Base-by-base conservation (phyloP, 352 stramenopile genomes). In the Phytopythium kandeliae region DNA sequence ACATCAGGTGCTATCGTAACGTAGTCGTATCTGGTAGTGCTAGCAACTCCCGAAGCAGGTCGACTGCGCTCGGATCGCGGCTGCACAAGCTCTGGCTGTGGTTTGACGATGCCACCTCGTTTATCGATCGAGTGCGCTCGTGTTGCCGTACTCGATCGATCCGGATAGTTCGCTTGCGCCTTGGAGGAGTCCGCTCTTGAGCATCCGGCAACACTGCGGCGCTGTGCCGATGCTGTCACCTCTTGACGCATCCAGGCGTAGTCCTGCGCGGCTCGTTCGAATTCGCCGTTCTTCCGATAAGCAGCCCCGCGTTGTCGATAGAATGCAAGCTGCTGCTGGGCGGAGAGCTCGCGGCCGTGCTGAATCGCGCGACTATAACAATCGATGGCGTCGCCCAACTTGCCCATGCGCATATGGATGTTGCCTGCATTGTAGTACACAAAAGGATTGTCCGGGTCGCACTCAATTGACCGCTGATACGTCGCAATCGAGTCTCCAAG, bases 391-490 rank as follows among this genome's bases (percentile, higher is more conserved):
- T 80, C 40, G 16, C 57, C 15, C 8, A 84, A 47, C 24, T 52
- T 57, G 0, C 66, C 58, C 42, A 61, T 31, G 5, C 66, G 66
- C 69, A 87, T 77, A 33, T 64, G 58, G 26, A 85, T 51, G 52
- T 85, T 87, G 6, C 69, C 76, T 24, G 70, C 55, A 50, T 85
- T 84, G 52, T 73, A 85, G 31, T 82, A 63, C 37, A 69, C 57
- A 44, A 82, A 82, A 9, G 63, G 51, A 24, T 82, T 74, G 8
- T 12, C 40, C 3, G 37, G 30, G 0, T 69, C 56, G 1, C 49
- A 26, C 8, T 54, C 54, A 3, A 77, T 43, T 16, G 78, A 60
- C 33, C 63, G 53, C 3, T 57, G 62, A 50, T 87, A 87, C 4
- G 63, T 55, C 30, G 57, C 19, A 12, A 72, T 21, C 0, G 76